Percentiles rank a stretch among this genome's conserved stretches.
Conservation (phyloP, 257 asterid genomes). For the Henckelia pumila region DNA sequence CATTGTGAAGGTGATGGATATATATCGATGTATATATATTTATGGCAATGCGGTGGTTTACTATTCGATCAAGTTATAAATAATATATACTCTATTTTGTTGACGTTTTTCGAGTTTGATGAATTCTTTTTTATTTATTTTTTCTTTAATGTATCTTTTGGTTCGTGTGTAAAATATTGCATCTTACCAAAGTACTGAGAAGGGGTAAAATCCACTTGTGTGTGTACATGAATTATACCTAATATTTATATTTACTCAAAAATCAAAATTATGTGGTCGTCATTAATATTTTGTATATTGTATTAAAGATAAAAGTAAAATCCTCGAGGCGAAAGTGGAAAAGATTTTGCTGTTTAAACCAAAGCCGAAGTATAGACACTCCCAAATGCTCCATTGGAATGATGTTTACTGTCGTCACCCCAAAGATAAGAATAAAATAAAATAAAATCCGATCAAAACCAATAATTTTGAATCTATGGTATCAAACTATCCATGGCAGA, state of each 20-base stretch:
- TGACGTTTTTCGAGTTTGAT: neutral
- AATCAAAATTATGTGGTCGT: neutral
- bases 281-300: neutral
- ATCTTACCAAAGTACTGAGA: neutral
- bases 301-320: neutral
- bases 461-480: too few relatives aligned
- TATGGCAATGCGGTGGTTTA: neutral
- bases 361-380: too few relatives aligned
- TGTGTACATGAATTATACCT: too few relatives aligned
- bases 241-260: too few relatives aligned
- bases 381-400: too few relatives aligned
- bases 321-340: too few relatives aligned
- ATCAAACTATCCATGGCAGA: too few relatives aligned
- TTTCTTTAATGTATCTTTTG: slow-evolving; percentile 26
- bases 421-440: too few relatives aligned
- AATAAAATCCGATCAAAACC: too few relatives aligned
- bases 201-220: too few relatives aligned
- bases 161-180: neutral
- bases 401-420: too few relatives aligned
- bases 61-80: neutral
- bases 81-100: neutral
- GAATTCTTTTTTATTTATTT: neutral
- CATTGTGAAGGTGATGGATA: neutral
- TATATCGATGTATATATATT: neutral
- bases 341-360: too few relatives aligned